Base-by-base conservation (phyloP, 176 grass and related monocot genomes). In the Pharus latifolius region DNA sequence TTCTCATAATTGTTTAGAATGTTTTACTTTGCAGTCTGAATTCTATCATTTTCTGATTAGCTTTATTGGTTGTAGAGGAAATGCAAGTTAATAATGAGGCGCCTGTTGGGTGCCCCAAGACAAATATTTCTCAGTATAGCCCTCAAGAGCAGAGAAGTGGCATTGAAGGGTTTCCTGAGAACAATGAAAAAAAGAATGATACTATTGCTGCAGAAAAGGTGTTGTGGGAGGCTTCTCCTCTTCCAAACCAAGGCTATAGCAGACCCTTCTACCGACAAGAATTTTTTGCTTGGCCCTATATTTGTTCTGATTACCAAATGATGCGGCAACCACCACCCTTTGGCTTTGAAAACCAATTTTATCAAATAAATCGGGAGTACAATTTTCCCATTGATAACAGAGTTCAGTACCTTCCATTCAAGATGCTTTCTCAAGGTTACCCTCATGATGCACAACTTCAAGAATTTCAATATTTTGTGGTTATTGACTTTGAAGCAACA, bases 381-480 rank as follows among this genome's bases (percentile, higher is more conserved):
- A 57, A 19, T 72, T 82, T 77, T 64, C 81, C 78, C 76, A 63
- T 87, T 63, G 83, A 87, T 24, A 83, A 69, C 57, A 77, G 77
- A 63, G 64, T 83, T 74, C 90, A 85, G 48, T 81, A 82, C 83
- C 59, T 90, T 60, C 84, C 83, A 49, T 69, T 85, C 51, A 93
- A 88, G 77, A 80, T 90, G 81, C 60, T 84, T 71, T 75, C 78
- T 61, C 88, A 89, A 82, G 72, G 76, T 69, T 65, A 82, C 19
- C 87, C 71, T 24, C 78, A 81, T 82, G 84, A 93, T 22, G 49
- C 72, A 46, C 87, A 83, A 53, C 64, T 91, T 80, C 95, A 98
- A 57, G 95, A 98, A 53, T 98, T 98, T 67, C 95, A 94, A 29
- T 94, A 98, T 88, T 98, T 98, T 77, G 95, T 98, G 67, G 95